Evolutionary conservation across 306 rosid species (phyloP).

Genomic region (Rosa lucieae): DNA sequence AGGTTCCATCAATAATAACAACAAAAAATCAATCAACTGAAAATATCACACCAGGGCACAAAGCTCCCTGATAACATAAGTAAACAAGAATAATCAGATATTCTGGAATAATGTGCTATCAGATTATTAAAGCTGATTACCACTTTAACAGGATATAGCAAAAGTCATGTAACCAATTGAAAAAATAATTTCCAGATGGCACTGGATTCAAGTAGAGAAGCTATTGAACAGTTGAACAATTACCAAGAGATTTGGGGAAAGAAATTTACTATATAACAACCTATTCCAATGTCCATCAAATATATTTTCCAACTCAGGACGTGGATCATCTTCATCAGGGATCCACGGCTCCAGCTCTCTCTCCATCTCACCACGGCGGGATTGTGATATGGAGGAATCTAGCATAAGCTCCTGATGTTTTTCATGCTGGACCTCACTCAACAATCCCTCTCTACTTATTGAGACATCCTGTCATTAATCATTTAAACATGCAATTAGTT

Average conservation of each 20-base stretch:
- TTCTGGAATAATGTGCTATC: neutral
- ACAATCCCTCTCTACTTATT: slow-evolving; percentile 53
- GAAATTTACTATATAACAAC: slow-evolving; percentile 48
- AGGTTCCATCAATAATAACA: neutral
- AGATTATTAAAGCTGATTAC: neutral
- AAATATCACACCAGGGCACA: neutral
- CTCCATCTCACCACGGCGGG: slow-evolving; percentile 61
- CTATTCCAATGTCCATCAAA: slow-evolving; percentile 84
- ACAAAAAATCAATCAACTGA: neutral
- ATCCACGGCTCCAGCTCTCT: slow-evolving; percentile 92
- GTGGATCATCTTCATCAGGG: slow-evolving; percentile 83
- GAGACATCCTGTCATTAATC: slow-evolving; percentile 65
- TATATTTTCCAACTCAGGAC: slow-evolving; percentile 83
- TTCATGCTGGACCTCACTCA: slow-evolving; percentile 55
- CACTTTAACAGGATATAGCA: neutral
- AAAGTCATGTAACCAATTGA: neutral
- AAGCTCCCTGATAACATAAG: neutral
- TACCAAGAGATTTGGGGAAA: slow-evolving; percentile 31
- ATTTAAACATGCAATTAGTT: slow-evolving; percentile 25
- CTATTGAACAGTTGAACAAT: slow-evolving; percentile 23
- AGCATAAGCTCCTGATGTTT: slow-evolving; percentile 68
- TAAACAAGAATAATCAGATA: slow-evolving; percentile 4
- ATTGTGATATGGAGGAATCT: slow-evolving; percentile 81
- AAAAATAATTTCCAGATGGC: neutral
- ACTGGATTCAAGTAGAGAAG: slow-evolving; percentile 13